Base-by-base conservation (phyloP, 1,284 basidiomycete species). In the Exobasidium cylindrosporum region DNA sequence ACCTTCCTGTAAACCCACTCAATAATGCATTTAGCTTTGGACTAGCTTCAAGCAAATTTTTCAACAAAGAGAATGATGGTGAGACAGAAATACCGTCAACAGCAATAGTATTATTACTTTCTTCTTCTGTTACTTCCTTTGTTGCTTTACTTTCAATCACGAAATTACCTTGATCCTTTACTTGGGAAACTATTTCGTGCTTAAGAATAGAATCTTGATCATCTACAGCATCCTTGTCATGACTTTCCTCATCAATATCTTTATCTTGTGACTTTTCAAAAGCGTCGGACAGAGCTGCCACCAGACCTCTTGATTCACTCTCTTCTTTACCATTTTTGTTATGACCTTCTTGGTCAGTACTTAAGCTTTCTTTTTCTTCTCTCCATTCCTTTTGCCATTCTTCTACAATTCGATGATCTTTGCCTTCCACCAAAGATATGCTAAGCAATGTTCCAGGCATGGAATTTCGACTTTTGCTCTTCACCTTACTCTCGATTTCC, bases 351-450 rank as follows among this genome's bases (percentile, higher is more conserved):
- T 7, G 10, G n/a, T n/a, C n/a, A n/a, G n/a, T n/a, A n/a, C n/a
- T n/a, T n/a, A n/a, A 44, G 43, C 43, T 44, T 23, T 50, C 47
- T 23, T 50, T 31, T 23, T 23, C 21, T 50, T 26, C 53, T 30
- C 21, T 23, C 40, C 53, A 55, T 35, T 55, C 24, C 31, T 44
- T 55, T 55, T 44, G n/a, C 6, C 21, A 23, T 23, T 55, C 53
- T 35, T 24, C 47, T 4, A 50, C 26, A 50, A 24, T 28, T 13
- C 26, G 13, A 26, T 50, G 13, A 13, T 21, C n/a, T 21, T 28
- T 21, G 14, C 47, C 47, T 4, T 50, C 47, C 13, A 50, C 47
- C 3, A 28, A 23, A 7, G 26, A 21, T 6, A 50, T 28, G 13
- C 47, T 50, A 14, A 50, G 26, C 47, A 50, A 50, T 23, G n/a